Percentiles rank a stretch among this genome's conserved stretches.
Evolutionary conservation across 1,284 basidiomycete genomes (phyloP).

Genomic region (Microbotryomycetes sp.): DNA sequence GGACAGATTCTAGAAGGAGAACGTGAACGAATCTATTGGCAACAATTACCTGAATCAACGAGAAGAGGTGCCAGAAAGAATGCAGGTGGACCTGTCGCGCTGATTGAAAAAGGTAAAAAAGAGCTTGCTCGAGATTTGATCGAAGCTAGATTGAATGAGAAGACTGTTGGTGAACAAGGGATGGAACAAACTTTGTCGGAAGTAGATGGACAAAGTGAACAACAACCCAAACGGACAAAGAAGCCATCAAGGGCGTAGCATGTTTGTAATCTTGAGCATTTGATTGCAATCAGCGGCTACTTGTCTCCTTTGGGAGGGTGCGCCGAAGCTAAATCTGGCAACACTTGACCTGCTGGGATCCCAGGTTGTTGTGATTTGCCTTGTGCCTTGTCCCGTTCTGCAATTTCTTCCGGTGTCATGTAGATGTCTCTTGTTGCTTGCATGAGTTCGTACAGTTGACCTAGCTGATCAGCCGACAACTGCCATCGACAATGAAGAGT

Average conservation of each 20-base stretch:
- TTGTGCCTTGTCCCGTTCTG: not conserved
- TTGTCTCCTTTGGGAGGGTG: not conserved
- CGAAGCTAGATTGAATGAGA: not conserved
- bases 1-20: slow-evolving; percentile 12
- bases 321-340: not conserved
- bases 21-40: slow-evolving; percentile 25
- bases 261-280: not conserved
- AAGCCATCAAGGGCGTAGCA: not conserved
- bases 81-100: slow-evolving; percentile 12
- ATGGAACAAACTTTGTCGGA: not conserved
- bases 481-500: too few species aligned
- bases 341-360: not conserved
- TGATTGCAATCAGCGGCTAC: not conserved
- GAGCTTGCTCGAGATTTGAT: not conserved
- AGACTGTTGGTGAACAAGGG: not conserved
- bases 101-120: slow-evolving; percentile 13
- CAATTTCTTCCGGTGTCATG: slow-evolving; percentile 11
- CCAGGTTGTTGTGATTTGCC: not conserved
- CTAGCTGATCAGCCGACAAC: slow-evolving; percentile 87
- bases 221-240: not conserved
- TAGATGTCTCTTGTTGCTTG: slow-evolving; percentile 63
- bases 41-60: slow-evolving; percentile 19
- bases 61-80: slow-evolving; percentile 17
- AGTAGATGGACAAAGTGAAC: too few species aligned
- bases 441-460: slow-evolving; percentile 87